These are phyloP conservation scores for Fusarium camptoceras DNA, from an alignment of 2,329 filamentous ascomycete species.

Conservation along the genomic window DNA sequence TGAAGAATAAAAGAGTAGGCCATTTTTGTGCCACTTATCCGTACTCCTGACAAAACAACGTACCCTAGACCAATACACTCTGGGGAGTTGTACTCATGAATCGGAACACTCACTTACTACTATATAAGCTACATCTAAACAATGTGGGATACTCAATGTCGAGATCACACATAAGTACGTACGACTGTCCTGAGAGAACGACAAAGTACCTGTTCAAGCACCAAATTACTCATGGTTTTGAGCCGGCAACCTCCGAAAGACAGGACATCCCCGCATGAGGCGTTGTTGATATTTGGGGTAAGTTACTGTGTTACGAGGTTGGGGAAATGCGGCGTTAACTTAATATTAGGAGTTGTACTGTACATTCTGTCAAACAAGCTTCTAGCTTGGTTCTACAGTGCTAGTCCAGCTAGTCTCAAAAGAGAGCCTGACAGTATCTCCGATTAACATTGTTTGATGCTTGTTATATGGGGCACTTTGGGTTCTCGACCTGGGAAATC, in stretches of 20 bases:
- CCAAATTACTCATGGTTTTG: background rate
- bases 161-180: background rate
- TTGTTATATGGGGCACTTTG: background rate
- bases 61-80: background rate
- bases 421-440: background rate
- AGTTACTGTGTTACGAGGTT: background rate
- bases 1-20: background rate
- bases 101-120: background rate
- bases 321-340: constrained; percentile 15
- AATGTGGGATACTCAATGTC: background rate
- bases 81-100: background rate
- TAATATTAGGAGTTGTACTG: background rate
- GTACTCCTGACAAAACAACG: background rate
- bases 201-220: background rate
- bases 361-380: background rate
- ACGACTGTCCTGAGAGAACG: background rate
- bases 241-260: background rate
- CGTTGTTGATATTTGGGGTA: background rate
- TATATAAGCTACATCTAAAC: background rate
- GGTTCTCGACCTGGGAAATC: background rate
- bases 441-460: background rate
- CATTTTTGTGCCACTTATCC: background rate
- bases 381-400: background rate
- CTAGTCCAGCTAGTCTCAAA: background rate
- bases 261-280: constrained; percentile 1